Percentiles rank a stretch among this genome's conserved stretches.
phyloP scores from a whole-genome alignment of 441 rosid species.

The Gossypium schwendimanii region DNA sequence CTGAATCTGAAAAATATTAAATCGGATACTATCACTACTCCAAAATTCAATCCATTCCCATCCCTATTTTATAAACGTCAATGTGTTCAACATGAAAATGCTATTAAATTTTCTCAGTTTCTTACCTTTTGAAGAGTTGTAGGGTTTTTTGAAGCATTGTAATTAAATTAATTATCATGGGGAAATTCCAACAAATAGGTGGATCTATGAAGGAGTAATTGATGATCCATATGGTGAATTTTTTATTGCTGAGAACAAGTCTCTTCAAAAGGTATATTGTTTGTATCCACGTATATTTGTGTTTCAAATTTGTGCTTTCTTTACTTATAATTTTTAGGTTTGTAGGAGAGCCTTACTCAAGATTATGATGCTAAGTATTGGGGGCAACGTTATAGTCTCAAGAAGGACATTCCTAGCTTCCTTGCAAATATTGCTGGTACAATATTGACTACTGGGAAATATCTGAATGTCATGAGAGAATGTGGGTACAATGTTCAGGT shows the following conservation, averaged over 20 bases:
- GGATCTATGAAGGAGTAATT: conserved; percentile 97
- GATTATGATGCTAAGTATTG: conserved; percentile 82
- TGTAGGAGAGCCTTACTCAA: conserved; percentile 85
- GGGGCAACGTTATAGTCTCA: conserved; percentile 83
- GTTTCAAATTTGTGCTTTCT: conserved; percentile 14
- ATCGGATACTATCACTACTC: neutral
- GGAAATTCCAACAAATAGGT: conserved; percentile 42
- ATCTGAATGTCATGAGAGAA: conserved; percentile 96
- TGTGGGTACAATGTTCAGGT: conserved; percentile 97
- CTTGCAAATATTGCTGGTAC: conserved; percentile 86
- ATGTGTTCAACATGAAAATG: conserved; percentile 4
- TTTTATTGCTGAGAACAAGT: conserved; percentile 85
- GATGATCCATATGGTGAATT: conserved; percentile 98
- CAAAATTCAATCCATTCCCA: neutral
- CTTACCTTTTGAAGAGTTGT: neutral
- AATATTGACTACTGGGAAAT: conserved; percentile 91
- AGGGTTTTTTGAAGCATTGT: neutral
- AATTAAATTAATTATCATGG: conserved; percentile 11
- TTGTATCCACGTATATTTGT: neutral
- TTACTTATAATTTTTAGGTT: conserved; percentile 28
- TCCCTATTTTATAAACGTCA: neutral
- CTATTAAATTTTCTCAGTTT: neutral
- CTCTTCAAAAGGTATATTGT: conserved; percentile 67
- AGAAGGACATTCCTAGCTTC: conserved; percentile 92
- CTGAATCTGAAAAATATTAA: neutral